phyloP scores from a whole-genome alignment of 148 eudicot genomes.

The Diospyros lotus region DNA sequence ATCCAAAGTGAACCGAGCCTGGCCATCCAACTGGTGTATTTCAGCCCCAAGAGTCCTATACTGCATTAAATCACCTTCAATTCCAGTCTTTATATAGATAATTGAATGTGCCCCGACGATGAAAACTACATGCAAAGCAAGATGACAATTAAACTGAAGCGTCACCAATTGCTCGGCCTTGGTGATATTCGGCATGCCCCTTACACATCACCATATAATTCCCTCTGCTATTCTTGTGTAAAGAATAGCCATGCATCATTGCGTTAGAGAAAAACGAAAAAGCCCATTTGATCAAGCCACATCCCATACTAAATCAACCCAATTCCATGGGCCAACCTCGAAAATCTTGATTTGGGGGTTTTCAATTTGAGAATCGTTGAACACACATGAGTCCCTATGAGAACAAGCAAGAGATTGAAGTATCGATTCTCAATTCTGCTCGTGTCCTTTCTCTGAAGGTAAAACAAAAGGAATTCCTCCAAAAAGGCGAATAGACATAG shows the following conservation, averaged over 20 bases:
- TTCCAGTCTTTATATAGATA: conserved; percentile 30
- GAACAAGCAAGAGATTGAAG: conserved; percentile 56
- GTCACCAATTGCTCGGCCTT: conserved; percentile 67
- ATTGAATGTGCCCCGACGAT: conserved; percentile 39
- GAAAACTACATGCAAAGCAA: conserved; percentile 56
- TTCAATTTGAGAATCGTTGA: conserved; percentile 48
- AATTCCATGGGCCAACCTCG: conserved; percentile 58
- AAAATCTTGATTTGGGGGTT: conserved; percentile 23
- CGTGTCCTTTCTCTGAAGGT: conserved; percentile 52
- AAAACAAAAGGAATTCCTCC: conserved; percentile 49
- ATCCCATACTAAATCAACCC: conserved; percentile 70
- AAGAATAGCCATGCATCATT: conserved; percentile 50
- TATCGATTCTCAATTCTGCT: conserved; percentile 65
- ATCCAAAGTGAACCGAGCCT: conserved; percentile 52
- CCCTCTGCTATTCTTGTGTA: conserved; percentile 57
- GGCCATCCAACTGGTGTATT: conserved; percentile 28
- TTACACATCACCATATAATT: conserved; percentile 61
- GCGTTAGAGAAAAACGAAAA: conserved; percentile 51
- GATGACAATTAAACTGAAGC: conserved; percentile 66
- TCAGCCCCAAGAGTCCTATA: conserved; percentile 57
- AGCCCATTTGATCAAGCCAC: conserved; percentile 82
- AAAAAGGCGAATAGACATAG: conserved; percentile 19
- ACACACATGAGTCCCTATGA: conserved; percentile 41
- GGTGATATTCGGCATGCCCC: conserved; percentile 61
- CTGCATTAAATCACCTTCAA: conserved; percentile 19